Base-by-base conservation (phyloP, 2,329 filamentous ascomycete species). In the Aureobasidium lini region DNA sequence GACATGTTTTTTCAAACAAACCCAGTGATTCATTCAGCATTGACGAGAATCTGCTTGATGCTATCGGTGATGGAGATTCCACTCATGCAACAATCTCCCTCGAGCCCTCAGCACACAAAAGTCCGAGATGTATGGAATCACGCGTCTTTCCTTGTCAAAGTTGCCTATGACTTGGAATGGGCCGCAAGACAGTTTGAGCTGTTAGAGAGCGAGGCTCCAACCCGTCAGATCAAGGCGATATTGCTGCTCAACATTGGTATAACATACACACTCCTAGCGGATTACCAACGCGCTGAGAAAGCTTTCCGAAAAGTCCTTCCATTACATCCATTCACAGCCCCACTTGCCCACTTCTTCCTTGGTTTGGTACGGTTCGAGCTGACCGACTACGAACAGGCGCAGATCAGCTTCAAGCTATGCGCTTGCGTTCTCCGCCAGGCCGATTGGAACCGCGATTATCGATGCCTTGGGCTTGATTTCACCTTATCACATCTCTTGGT, bases 101-200 rank as follows among this genome's bases (percentile, higher is more conserved):
- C 6, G 8, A 15, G 2, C 6, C 31, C 32, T 57, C 42, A 34
- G 8, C 60, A 48, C 23, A 34, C 11, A 34, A 32, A 32, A 28
- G 7, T 43, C 7, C 54, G 67, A 44, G 65, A 70, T 63, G 43
- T 70, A n/a, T 72, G 70, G 70, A 67, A 72, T 44, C 70, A 72
- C 43, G 69, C 68, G 13, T 62, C 63, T 11, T 61, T 67, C 5
- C 64, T 72, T 1, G 70, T 68, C 60, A 63, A 70, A 40, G 32
- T 39, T 6, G 64, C 60, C 42, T 69, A 65, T 59, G 70, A 71
- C 47, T 71, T 68, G 67, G 63, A 68, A 48, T 62, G 62, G n/a
- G 64, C 70, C n/a, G 64, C 64, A 1, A 62, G 66, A 11, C 57
- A 57, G 15, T 72, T 72, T 61, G 42, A 57, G 8, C 36, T 62